phyloP scores from a whole-genome alignment of 1,139 yeast species.

The Pichia norvegensis region DNA sequence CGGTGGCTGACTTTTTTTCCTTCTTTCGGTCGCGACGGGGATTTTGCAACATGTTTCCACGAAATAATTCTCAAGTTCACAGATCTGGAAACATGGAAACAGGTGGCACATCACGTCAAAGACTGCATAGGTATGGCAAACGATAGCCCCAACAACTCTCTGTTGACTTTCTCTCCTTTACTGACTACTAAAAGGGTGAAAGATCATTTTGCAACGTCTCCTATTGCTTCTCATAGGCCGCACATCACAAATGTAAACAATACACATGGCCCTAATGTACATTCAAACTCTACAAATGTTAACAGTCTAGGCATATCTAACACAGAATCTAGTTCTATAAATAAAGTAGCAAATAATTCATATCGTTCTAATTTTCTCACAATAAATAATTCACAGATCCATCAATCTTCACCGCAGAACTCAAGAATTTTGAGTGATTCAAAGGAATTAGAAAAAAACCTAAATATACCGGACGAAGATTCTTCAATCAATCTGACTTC shows the following conservation, averaged over 20 bases:
- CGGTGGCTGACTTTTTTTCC: neutral
- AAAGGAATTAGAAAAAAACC: conserved; percentile 1
- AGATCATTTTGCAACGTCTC: conserved; percentile 49
- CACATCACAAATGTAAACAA: neutral
- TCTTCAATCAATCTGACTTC: neutral
- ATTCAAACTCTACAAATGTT: conserved; percentile 19
- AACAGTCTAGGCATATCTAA: neutral
- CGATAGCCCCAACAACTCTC: conserved; percentile 45
- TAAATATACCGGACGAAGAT: neutral
- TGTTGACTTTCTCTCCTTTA: conserved; percentile 55
- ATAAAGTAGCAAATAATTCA: neutral
- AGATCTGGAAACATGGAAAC: neutral
- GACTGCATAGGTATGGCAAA: conserved; percentile 16
- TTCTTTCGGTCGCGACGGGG: neutral
- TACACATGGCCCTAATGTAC: neutral
- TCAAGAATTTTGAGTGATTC: conserved; percentile 2
- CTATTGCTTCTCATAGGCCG: conserved; percentile 30
- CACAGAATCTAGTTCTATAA: conserved; percentile 6
- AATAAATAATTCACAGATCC: conserved; percentile 11
- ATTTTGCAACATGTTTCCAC: neutral
- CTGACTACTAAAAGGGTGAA: conserved; percentile 38
- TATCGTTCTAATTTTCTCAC: conserved; percentile 4
- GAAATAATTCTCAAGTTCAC: neutral
- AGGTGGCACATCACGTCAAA: neutral
- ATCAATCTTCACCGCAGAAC: conserved; percentile 17